These are phyloP conservation scores for Dipteronia dyeriana DNA, from an alignment of 345 rosid genomes.

Conservation along the genomic window DNA sequence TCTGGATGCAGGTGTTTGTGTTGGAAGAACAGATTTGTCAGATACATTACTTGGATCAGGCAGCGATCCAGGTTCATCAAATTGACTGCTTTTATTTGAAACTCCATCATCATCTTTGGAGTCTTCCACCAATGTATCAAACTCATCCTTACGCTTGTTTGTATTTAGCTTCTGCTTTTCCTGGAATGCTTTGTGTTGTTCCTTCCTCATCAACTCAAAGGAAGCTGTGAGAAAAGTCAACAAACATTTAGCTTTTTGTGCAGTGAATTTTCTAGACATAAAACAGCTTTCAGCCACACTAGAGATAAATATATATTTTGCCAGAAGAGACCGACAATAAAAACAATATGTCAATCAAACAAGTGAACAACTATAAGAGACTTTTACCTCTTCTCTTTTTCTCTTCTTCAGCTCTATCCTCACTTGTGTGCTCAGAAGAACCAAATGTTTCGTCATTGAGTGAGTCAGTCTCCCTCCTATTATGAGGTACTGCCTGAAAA, in stretches of 20 bases:
- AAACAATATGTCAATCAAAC: neutral
- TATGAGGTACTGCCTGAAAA: constrained; percentile 73
- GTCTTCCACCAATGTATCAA: constrained; percentile 69
- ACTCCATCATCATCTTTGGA: constrained; percentile 58
- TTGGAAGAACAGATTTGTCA: constrained; percentile 41
- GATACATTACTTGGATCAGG: constrained; percentile 33
- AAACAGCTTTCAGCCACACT: neutral
- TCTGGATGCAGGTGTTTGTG: constrained; percentile 62
- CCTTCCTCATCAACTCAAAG: constrained; percentile 95
- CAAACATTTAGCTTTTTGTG: constrained; percentile 23
- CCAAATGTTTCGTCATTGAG: constrained; percentile 94
- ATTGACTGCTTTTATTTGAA: constrained; percentile 39
- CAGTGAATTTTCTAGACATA: constrained; percentile 7
- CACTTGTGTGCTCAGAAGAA: constrained; percentile 69
- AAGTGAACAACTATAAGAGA: constrained; percentile 11
- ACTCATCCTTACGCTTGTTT: constrained; percentile 56
- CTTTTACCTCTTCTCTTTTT: constrained; percentile 85
- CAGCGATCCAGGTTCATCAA: constrained; percentile 37
- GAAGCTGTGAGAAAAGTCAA: constrained; percentile 56
- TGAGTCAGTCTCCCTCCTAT: constrained; percentile 72
- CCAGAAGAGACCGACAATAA: constrained; percentile 2
- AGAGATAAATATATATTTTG: constrained; percentile 6
- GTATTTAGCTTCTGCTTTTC: constrained; percentile 73
- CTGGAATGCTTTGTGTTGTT: constrained; percentile 80
- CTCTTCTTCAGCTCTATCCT: constrained; percentile 96